phyloP scores from a whole-genome alignment of 805 yeast genomes.

The Schizosaccharomyces octosporus region DNA sequence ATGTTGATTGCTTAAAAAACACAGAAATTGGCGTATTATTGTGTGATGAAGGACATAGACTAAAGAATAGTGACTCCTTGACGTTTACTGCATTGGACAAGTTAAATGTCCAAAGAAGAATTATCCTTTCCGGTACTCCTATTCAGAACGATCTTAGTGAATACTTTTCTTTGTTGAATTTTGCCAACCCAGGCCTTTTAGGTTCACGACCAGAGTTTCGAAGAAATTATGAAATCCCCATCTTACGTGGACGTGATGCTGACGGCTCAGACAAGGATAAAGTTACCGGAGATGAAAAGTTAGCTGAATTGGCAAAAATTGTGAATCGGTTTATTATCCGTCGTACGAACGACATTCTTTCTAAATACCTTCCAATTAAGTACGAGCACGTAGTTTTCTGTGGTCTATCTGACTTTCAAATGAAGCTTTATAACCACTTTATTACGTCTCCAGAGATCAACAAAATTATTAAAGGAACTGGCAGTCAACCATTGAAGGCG shows the following conservation, averaged over 20 bases:
- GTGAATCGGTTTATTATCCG: slow-evolving; percentile 82
- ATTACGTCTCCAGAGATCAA: slow-evolving; percentile 57
- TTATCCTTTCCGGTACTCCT: slow-evolving; percentile 86
- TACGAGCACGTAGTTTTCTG: slow-evolving; percentile 94
- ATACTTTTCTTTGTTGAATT: slow-evolving; percentile 67
- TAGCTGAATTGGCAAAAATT: slow-evolving; percentile 41
- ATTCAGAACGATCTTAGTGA: slow-evolving; percentile 82
- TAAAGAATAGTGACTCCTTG: slow-evolving; percentile 71
- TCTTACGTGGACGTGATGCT: slow-evolving; percentile 71
- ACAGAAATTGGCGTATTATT: slow-evolving; percentile 67
- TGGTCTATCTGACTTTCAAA: slow-evolving; percentile 55
- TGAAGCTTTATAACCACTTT: slow-evolving; percentile 41
- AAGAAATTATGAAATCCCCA: slow-evolving; percentile 57
- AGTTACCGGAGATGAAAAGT: slow-evolving; percentile 38
- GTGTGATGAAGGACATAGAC: slow-evolving; percentile 68
- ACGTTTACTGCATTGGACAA: slow-evolving; percentile 72
- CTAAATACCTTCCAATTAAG: slow-evolving; percentile 84
- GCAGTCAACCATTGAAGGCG: slow-evolving; percentile 69
- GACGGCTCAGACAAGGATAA: slow-evolving; percentile 64
- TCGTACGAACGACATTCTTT: slow-evolving; percentile 79
- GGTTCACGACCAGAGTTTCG: slow-evolving; percentile 70
- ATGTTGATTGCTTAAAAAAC: slow-evolving; percentile 46
- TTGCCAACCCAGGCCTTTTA: slow-evolving; percentile 81
- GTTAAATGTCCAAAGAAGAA: slow-evolving; percentile 68
- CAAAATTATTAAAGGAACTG: slow-evolving; percentile 33